Conservation (phyloP, 2,329 filamentous ascomycete species). For the Furcasterigmium furcatum region DNA sequence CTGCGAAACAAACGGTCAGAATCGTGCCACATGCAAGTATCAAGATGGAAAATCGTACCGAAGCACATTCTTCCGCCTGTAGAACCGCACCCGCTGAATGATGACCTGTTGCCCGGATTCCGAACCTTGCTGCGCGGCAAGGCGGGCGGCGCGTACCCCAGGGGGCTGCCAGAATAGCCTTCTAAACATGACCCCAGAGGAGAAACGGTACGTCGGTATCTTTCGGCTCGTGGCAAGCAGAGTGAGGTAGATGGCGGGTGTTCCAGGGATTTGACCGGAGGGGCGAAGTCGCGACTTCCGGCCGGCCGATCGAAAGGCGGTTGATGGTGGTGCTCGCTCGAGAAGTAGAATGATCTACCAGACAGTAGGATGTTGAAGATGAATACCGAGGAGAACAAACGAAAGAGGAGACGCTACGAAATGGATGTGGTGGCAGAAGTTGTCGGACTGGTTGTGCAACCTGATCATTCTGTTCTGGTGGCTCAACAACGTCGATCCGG, state of each 20-base stretch:
- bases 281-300: not conserved
- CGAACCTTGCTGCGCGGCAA: conserved; percentile 3
- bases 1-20: conserved; percentile 5
- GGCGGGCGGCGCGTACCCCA: conserved; percentile 8
- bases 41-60: not conserved
- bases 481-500: too few species aligned
- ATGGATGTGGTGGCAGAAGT: too few species aligned
- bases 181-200: not conserved
- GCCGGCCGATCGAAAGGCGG: too few species aligned
- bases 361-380: too few species aligned
- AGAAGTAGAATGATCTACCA: too few species aligned
- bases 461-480: too few species aligned
- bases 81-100: conserved; percentile 10
- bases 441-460: too few species aligned
- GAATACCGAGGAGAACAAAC: too few species aligned
- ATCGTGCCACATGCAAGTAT: too few species aligned
- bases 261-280: not conserved
- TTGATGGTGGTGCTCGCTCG: too few species aligned
- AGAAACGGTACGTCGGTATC: not conserved
- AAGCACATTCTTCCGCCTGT: not conserved
- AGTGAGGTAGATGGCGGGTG: not conserved
- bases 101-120: conserved; percentile 4
- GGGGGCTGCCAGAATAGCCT: conserved; percentile 9
- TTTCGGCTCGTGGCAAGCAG: not conserved
- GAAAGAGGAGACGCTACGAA: too few species aligned